These are phyloP conservation scores for Apodospora peruviana DNA, from an alignment of 495 filamentous ascomycete species.

Conservation along the genomic window DNA sequence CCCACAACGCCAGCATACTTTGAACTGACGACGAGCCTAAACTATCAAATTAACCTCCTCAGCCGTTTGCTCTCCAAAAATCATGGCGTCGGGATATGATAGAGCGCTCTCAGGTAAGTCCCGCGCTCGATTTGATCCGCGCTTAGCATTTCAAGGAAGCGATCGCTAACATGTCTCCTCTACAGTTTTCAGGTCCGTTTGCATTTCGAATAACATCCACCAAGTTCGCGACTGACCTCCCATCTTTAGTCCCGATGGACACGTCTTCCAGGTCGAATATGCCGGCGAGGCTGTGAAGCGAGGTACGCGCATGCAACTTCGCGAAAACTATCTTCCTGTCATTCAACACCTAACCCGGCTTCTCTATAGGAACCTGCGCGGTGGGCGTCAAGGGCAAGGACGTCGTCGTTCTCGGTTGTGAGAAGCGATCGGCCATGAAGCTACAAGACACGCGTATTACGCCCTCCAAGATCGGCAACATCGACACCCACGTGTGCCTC, in stretches of 20 bases:
- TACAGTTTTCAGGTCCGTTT: conserved; percentile 63
- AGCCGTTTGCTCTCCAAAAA: conserved; percentile 4
- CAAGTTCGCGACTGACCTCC: conserved; percentile 28
- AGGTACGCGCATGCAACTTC: conserved; percentile 50
- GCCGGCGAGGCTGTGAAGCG: conserved; percentile 97
- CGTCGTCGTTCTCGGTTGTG: conserved; percentile 93
- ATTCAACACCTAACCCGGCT: neutral
- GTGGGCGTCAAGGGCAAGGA: conserved; percentile 94
- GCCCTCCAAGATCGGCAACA: conserved; percentile 90
- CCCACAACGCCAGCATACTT: neutral
- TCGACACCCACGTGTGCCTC: conserved; percentile 93
- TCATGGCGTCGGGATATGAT: conserved; percentile 85
- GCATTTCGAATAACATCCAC: conserved; percentile 1
- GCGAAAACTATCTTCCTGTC: neutral
- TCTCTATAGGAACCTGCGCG: conserved; percentile 79
- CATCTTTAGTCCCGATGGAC: conserved; percentile 79
- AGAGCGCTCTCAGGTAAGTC: conserved; percentile 87
- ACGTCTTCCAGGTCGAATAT: conserved; percentile 99
- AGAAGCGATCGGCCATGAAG: conserved; percentile 98
- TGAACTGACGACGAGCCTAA: neutral
- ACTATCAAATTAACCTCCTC: neutral
- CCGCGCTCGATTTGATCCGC: conserved; percentile 1
- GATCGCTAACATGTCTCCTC: conserved; percentile 31
- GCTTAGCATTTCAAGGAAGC: conserved; percentile 4
- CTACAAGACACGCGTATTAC: conserved; percentile 99